These are phyloP conservation scores for Tylopilus sp. DNA, from an alignment of 768 basidiomycete genomes.

Conservation along the genomic window DNA sequence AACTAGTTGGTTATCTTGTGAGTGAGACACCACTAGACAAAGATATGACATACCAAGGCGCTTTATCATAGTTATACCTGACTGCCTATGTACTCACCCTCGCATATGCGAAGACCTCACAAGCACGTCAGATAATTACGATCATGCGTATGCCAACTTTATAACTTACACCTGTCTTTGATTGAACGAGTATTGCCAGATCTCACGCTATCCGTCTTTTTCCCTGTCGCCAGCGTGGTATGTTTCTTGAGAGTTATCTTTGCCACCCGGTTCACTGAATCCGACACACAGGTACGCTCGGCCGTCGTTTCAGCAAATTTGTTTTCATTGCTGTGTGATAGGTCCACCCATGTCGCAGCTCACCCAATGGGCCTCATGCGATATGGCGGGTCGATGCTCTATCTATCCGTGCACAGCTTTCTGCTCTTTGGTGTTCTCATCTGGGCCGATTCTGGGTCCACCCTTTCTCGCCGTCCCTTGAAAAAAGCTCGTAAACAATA, in stretches of 20 bases:
- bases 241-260: slow-evolving; percentile 23
- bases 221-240: slow-evolving; percentile 69
- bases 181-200: slow-evolving; percentile 30
- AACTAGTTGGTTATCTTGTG: slow-evolving; percentile 69
- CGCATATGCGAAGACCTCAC: slow-evolving; percentile 65
- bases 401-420: slow-evolving; percentile 60
- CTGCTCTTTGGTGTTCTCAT: slow-evolving; percentile 62
- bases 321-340: slow-evolving; percentile 70
- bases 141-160: slow-evolving; percentile 45
- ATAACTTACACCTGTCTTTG: background rate
- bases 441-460: slow-evolving; percentile 68
- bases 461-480: slow-evolving; percentile 39
- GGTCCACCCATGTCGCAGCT: slow-evolving; percentile 41
- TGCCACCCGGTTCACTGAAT: background rate
- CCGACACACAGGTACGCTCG: slow-evolving; percentile 49
- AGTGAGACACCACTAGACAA: slow-evolving; percentile 25
- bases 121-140: slow-evolving; percentile 51
- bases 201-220: slow-evolving; percentile 63
- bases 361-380: slow-evolving; percentile 53
- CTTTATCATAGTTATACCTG: slow-evolving; percentile 57
- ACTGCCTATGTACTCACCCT: slow-evolving; percentile 67
- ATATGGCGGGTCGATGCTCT: slow-evolving; percentile 74
- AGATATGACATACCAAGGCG: background rate
- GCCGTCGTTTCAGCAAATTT: slow-evolving; percentile 74
- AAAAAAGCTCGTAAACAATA: slow-evolving; percentile 16